Percentiles rank a stretch among this genome's conserved stretches.
Conservation (phyloP, 495 filamentous ascomycete genomes). For the Penicillium paradoxum region DNA sequence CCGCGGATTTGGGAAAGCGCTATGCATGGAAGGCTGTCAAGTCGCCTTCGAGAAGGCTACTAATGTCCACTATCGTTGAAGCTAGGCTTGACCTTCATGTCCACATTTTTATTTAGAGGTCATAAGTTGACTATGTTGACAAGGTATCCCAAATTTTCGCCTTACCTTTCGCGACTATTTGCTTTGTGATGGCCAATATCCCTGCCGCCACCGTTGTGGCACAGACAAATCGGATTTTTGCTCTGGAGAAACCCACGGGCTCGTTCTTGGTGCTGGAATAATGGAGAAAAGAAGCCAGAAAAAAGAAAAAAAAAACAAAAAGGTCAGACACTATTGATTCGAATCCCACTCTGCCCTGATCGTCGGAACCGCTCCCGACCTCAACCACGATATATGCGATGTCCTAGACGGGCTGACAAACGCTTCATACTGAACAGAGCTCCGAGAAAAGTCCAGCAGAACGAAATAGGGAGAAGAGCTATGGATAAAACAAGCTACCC, state of each 20-base stretch:
- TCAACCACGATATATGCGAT: neutral
- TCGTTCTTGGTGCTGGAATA: neutral
- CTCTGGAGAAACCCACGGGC: slow-evolving; percentile 6
- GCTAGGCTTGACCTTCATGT: slow-evolving; percentile 4
- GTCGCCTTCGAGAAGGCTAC: slow-evolving; percentile 19
- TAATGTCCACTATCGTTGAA: slow-evolving; percentile 5
- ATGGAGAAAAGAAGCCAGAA: neutral
- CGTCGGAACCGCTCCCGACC: neutral
- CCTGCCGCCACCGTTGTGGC: slow-evolving; percentile 16
- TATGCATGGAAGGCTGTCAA: slow-evolving; percentile 35
- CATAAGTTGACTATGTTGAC: neutral
- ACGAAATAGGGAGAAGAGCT: neutral
- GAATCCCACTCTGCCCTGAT: slow-evolving; percentile 1
- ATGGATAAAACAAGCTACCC: neutral
- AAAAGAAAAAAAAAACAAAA: neutral
- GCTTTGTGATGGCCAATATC: neutral
- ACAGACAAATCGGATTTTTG: slow-evolving; percentile 8
- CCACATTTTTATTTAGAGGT: neutral
- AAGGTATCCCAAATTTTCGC: slow-evolving; percentile 1
- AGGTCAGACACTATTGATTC: slow-evolving; percentile 3
- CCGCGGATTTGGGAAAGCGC: slow-evolving; percentile 9
- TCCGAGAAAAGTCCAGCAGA: neutral
- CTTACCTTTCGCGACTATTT: neutral
- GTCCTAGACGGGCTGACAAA: neutral
- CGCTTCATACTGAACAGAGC: neutral